These are phyloP conservation scores for Zopfochytrium polystomum DNA, from an alignment of 371 early-diverging fungal species.

Conservation along the genomic window DNA sequence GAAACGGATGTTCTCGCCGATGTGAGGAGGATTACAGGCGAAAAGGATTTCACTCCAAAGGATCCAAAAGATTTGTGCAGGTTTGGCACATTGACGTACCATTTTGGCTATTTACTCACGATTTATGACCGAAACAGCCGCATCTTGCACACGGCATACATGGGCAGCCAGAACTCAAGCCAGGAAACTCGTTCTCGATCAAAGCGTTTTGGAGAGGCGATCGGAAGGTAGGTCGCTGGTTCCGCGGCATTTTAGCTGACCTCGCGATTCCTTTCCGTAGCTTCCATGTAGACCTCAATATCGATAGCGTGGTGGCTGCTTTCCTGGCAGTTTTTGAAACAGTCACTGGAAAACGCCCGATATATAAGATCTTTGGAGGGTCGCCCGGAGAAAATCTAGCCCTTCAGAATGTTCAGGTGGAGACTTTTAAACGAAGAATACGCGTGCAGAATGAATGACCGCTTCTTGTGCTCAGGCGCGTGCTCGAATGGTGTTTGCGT, in stretches of 20 bases:
- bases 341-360: constrained; percentile 77
- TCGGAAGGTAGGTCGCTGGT: constrained; percentile 61
- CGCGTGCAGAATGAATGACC: too few species aligned
- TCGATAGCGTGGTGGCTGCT: constrained; percentile 78
- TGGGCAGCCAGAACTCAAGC: constrained; percentile 91
- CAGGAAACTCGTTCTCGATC: constrained; percentile 82
- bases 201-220: constrained; percentile 68
- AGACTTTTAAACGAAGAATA: not conserved
- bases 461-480: constrained; percentile 66
- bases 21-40: constrained; percentile 42
- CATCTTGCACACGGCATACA: constrained; percentile 92
- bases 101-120: constrained; percentile 2
- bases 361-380: constrained; percentile 84
- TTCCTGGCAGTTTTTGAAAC: constrained; percentile 71
- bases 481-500: constrained; percentile 91
- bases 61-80: constrained; percentile 79
- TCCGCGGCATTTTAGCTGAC: too few species aligned
- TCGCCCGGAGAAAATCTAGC: constrained; percentile 86
- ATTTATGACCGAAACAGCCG: constrained; percentile 39
- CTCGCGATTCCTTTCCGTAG: constrained; percentile 36
- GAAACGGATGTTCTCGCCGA: constrained; percentile 55
- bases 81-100: constrained; percentile 28
- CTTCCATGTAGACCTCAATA: constrained; percentile 84
- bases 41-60: constrained; percentile 65
- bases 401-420: constrained; percentile 90